phyloP scores from a whole-genome alignment of 225 moss, liverwort and hornwort genomes.

The Physcomitrium patens region DNA sequence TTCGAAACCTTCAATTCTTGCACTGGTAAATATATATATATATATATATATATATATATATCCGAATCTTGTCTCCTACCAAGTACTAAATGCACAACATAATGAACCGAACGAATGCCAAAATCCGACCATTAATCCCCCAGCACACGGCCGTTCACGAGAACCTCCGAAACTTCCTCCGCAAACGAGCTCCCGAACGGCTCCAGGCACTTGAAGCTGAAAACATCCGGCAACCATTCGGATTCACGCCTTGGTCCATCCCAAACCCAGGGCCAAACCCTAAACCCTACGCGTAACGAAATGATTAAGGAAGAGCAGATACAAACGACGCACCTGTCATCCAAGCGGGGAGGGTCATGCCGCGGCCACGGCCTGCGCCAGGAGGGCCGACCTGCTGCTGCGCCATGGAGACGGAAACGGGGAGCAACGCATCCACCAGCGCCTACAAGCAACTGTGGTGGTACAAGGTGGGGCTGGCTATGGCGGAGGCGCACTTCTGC shows the following conservation, averaged over 20 bases:
- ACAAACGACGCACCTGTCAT: conserved; percentile 76
- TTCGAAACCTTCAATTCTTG: not conserved
- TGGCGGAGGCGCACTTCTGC: conserved; percentile 6
- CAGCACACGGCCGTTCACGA: not conserved
- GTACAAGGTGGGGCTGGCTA: conserved; percentile 11
- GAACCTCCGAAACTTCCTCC: not conserved
- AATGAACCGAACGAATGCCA: not conserved
- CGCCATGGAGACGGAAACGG: conserved; percentile 55
- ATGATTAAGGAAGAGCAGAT: not conserved
- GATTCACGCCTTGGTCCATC: not conserved
- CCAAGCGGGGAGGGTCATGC: conserved; percentile 99
- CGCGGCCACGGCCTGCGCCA: conserved; percentile 92
- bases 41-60: no score
- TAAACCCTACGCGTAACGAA: conserved; percentile 22
- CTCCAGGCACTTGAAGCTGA: not conserved
- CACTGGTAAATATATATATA: no score
- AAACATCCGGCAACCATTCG: not conserved
- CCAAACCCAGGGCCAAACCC: not conserved
- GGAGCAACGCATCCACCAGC: conserved; percentile 48
- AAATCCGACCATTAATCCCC: not conserved
- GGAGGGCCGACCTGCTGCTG: conserved; percentile 88
- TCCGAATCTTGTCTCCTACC: not conserved
- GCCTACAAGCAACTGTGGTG: conserved; percentile 17
- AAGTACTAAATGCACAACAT: not conserved
- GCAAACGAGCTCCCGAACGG: conserved; percentile 3